Evolutionary conservation across 257 asterid genomes (phyloP).

Genomic region (Paulownia fortunei): DNA sequence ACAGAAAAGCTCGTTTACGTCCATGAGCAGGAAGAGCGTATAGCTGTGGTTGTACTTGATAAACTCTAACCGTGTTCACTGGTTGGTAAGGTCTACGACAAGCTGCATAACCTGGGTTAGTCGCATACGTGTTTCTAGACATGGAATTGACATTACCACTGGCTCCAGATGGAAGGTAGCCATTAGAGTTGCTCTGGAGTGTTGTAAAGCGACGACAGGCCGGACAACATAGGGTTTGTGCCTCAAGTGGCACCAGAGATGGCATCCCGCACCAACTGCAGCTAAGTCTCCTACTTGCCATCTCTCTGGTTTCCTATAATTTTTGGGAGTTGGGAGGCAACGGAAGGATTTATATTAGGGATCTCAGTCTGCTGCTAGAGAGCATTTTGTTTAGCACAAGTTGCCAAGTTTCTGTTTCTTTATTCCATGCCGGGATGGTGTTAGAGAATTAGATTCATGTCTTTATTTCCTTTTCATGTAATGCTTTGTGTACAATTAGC

Average conservation of each 20-base stretch:
- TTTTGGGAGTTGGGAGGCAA: conserved; percentile 24
- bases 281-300: conserved; percentile 53
- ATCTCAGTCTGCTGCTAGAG: neutral
- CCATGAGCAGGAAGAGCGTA: conserved; percentile 45
- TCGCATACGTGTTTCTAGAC: neutral
- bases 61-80: conserved; percentile 13
- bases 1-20: conserved; percentile 65
- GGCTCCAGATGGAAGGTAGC: conserved; percentile 27
- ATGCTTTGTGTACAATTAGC: conserved; percentile 1
- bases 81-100: conserved; percentile 17
- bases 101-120: conserved; percentile 28
- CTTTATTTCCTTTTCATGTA: conserved; percentile 1
- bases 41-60: conserved; percentile 36
- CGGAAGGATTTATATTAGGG: conserved; percentile 20
- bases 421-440: conserved; percentile 16
- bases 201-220: conserved; percentile 42
- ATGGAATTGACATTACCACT: conserved; percentile 14
- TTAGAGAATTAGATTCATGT: conserved; percentile 49
- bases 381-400: conserved; percentile 16
- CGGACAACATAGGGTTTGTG: conserved; percentile 51
- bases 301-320: conserved; percentile 24
- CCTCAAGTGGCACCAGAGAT: conserved; percentile 44
- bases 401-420: neutral
- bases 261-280: conserved; percentile 61
- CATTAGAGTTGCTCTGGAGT: conserved; percentile 25